These are phyloP conservation scores for Kregervanrija fluxuum DNA, from an alignment of 805 yeast species.

Conservation along the genomic window DNA sequence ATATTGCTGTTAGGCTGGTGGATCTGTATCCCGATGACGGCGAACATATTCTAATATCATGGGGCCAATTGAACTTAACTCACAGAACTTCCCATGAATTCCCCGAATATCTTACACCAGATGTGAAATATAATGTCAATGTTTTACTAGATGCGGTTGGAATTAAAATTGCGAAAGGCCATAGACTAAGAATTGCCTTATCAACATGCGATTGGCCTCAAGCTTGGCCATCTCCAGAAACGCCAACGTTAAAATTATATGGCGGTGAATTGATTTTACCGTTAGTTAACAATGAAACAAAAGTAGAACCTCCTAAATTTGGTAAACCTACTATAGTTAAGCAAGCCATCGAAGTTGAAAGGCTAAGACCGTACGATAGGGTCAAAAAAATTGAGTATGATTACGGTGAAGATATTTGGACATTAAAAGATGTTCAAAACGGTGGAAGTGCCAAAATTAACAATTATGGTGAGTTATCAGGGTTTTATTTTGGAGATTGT, in stretches of 20 bases:
- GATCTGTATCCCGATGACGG: constrained; percentile 33
- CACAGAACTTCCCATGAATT: constrained; percentile 35
- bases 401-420: constrained; percentile 30
- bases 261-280: constrained; percentile 29
- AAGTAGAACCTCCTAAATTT: constrained; percentile 20
- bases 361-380: constrained; percentile 21
- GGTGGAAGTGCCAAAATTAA: constrained; percentile 30
- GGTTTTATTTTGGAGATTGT: constrained; percentile 33
- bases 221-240: constrained; percentile 38
- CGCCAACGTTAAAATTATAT: constrained; percentile 29
- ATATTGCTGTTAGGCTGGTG: constrained; percentile 31
- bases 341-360: constrained; percentile 21
- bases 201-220: constrained; percentile 44
- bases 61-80: constrained; percentile 39
- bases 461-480: constrained; percentile 26
- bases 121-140: constrained; percentile 27
- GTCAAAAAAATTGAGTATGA: constrained; percentile 24
- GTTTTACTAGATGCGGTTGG: constrained; percentile 36
- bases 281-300: constrained; percentile 14
- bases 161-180: constrained; percentile 29
- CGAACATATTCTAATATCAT: constrained; percentile 33
- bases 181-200: constrained; percentile 32
- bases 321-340: constrained; percentile 24
- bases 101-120: constrained; percentile 30
- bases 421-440: constrained; percentile 28